phyloP scores from a whole-genome alignment of 1,284 basidiomycete species.

The Cryptococcus wingfieldii region DNA sequence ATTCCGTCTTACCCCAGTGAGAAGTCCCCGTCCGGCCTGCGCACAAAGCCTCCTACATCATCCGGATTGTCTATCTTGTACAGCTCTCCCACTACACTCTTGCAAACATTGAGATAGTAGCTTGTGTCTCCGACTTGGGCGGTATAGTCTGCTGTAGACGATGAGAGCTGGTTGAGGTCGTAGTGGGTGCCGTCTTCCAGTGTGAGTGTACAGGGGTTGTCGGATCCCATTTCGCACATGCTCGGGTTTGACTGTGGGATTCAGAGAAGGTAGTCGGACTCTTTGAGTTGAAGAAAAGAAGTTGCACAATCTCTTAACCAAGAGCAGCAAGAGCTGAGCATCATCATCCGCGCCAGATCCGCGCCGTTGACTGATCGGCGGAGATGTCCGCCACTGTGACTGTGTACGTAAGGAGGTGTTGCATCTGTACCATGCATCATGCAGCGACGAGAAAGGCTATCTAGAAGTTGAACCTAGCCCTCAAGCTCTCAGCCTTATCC shows the following conservation, averaged over 20 bases:
- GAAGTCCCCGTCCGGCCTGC: constrained; percentile 34
- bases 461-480: constrained; percentile 24
- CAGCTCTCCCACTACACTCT: constrained; percentile 41
- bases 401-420: too few species aligned
- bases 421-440: too few species aligned
- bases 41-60: constrained; percentile 39
- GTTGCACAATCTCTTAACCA: too few species aligned
- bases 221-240: not conserved
- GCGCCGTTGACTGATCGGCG: too few species aligned
- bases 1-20: constrained; percentile 36
- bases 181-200: constrained; percentile 45
- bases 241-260: too few species aligned
- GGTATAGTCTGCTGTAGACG: constrained; percentile 34
- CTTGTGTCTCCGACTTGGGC: constrained; percentile 27
- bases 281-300: too few species aligned
- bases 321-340: too few species aligned
- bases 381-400: too few species aligned
- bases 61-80: constrained; percentile 42
- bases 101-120: constrained; percentile 47
- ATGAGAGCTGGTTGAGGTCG: constrained; percentile 39
- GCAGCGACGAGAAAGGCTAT: too few species aligned
- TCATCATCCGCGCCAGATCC: too few species aligned
- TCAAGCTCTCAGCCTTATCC: constrained; percentile 37
- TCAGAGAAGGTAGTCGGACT: too few species aligned
- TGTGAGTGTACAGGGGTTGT: constrained; percentile 38